A percentile compares a stretch with the other conserved stretches of the same genome.
Evolutionary conservation across 176 grass and related monocot genomes (phyloP).

Genomic region (Aegilops bicornis): DNA sequence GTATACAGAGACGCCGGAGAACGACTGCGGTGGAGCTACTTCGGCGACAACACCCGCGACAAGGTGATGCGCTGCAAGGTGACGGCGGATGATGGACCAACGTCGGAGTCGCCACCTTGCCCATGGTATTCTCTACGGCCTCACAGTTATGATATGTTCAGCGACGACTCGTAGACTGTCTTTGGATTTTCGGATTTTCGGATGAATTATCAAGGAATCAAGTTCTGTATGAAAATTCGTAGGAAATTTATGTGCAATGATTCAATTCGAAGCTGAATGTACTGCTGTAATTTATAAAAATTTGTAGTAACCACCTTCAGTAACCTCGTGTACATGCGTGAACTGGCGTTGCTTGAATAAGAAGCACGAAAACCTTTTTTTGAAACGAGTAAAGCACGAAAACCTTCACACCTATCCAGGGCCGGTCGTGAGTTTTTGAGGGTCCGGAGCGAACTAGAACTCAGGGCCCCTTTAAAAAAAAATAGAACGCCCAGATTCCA

Average conservation of each 20-base stretch:
- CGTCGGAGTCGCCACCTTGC: not conserved
- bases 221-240: not conserved
- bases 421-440: too few relatives aligned
- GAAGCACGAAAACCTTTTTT: too few relatives aligned
- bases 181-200: not conserved
- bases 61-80: conserved; percentile 18
- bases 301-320: too few relatives aligned
- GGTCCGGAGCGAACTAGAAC: too few relatives aligned
- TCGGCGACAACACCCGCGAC: not conserved
- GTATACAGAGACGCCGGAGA: not conserved
- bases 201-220: not conserved
- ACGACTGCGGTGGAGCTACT: not conserved
- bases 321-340: too few relatives aligned
- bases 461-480: too few relatives aligned
- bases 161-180: not conserved
- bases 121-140: not conserved
- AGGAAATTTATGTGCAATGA: not conserved
- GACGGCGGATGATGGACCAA: not conserved
- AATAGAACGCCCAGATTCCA: too few relatives aligned
- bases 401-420: too few relatives aligned
- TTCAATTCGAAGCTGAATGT: not conserved
- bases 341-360: too few relatives aligned
- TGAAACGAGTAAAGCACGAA: too few relatives aligned
- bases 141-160: not conserved
- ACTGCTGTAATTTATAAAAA: not conserved